Evolutionary conservation across 306 rosid species (phyloP), one percentile per base, ranked within the genome.

Genomic region (Rubus parviflorus): DNA sequence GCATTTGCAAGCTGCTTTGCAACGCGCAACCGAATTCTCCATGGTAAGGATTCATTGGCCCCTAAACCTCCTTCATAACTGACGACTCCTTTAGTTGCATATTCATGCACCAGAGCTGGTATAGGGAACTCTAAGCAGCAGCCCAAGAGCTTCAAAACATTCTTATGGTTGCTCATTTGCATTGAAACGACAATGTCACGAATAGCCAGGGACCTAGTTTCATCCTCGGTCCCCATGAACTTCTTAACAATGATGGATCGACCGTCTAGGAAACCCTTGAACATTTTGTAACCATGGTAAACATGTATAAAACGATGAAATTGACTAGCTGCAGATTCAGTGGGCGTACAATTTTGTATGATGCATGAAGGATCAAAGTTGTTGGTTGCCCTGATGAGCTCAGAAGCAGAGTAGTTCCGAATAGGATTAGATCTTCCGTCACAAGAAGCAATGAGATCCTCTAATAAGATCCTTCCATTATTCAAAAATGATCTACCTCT

Each of bases 61-160:
- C 38, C 38, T 1, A 57, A 57, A 57, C 64, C 64, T 22, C 37
- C 64, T 57, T 23, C 35, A 22, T 57, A 23, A 57, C 16, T 57
- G 30, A 22, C 64, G 10, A 57, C 38, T 4, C 64, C 64, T 22
- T 57, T 57, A 9, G 37, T 4, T 57, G 37, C 38, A 57, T 20
- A 57, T 23, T 57, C 64, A 57, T 57, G 64, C 15, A 57, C 64
- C 64, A 57, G 11, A 57, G 64, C 37, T 22, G 64, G 64, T 57
- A 57, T 57, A 20, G 17, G 7, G 38, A 57, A 57, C 64, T 57
- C 64, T 57, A 20, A 57, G 37, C 38, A 57, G 64, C 64, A 57
- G 1, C 35, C 64, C 37, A 57, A 57, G 64, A 57, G 64, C 64
- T 57, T 57, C 64, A 22, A 57, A 7, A 57, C 64, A 57, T 22